Evolutionary conservation across 306 rosid genomes (phyloP).

Genomic region (Casuarina equisetifolia): DNA sequence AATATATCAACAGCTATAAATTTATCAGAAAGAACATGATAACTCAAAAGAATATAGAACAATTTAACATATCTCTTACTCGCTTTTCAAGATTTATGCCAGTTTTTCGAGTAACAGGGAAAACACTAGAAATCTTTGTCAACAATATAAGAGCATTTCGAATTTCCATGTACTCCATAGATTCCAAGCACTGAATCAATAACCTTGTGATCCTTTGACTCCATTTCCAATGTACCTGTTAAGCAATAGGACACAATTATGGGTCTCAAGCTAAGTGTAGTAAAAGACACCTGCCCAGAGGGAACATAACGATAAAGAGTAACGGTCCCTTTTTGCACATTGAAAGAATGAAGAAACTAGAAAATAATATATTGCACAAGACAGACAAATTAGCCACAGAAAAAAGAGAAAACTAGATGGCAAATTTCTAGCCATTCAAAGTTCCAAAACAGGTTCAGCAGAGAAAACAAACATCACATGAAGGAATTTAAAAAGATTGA

Average conservation of each 20-base stretch:
- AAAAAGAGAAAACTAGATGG: not conserved
- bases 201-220: constrained; percentile 91
- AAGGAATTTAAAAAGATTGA: not conserved
- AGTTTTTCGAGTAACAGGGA: constrained; percentile 94
- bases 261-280: not conserved
- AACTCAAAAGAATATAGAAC: not conserved
- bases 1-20: constrained; percentile 11
- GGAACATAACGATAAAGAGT: not conserved
- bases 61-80: constrained; percentile 42
- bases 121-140: constrained; percentile 88
- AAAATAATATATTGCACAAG: not conserved
- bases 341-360: not conserved
- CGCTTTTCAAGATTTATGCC: constrained; percentile 96
- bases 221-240: constrained; percentile 99
- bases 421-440: not conserved
- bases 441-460: not conserved
- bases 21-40: not conserved
- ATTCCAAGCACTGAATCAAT: constrained; percentile 91
- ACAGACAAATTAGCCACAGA: not conserved
- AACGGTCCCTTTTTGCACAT: not conserved
- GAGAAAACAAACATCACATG: not conserved
- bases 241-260: constrained; percentile 21
- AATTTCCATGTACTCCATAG: constrained; percentile 96
- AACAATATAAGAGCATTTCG: constrained; percentile 91
- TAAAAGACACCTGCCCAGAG: not conserved